Evolutionary conservation across 2,329 filamentous ascomycete species (phyloP).

Genomic region (Sclerotinia trifoliorum): DNA sequence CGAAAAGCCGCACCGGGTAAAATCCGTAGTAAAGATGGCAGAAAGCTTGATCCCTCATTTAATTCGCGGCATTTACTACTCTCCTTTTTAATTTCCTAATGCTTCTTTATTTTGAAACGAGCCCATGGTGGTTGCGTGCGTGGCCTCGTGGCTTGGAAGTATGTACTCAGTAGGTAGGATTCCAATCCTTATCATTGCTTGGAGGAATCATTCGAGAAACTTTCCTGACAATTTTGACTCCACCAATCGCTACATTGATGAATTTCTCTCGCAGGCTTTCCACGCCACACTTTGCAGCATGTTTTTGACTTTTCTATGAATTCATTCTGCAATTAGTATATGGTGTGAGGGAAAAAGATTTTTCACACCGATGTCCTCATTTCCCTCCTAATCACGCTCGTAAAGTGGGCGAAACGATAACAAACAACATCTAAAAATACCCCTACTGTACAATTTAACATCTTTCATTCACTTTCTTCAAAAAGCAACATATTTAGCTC

Average conservation of each 20-base stretch:
- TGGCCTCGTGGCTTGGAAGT: background rate
- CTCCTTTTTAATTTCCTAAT: background rate
- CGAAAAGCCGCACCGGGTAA: background rate
- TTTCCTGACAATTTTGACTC: background rate
- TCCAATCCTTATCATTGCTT: background rate
- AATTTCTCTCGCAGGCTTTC: background rate
- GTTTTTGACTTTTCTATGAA: background rate
- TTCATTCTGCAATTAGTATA: no score
- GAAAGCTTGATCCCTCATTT: background rate
- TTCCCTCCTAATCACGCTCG: background rate
- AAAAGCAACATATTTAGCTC: background rate
- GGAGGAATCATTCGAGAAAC: slow-evolving; percentile 2
- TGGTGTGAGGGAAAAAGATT: background rate
- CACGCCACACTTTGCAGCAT: background rate
- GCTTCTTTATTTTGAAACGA: background rate
- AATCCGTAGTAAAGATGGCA: background rate
- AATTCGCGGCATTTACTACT: background rate
- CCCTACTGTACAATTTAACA: background rate
- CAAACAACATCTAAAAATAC: background rate
- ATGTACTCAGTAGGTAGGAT: background rate
- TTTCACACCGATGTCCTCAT: no score
- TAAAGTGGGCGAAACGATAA: background rate
- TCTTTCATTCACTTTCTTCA: background rate
- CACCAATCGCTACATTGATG: slow-evolving; percentile 2
- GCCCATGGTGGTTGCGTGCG: background rate